Evolutionary conservation across 2,329 filamentous ascomycete species (phyloP).

Genomic region (Neospermospora avenae): DNA sequence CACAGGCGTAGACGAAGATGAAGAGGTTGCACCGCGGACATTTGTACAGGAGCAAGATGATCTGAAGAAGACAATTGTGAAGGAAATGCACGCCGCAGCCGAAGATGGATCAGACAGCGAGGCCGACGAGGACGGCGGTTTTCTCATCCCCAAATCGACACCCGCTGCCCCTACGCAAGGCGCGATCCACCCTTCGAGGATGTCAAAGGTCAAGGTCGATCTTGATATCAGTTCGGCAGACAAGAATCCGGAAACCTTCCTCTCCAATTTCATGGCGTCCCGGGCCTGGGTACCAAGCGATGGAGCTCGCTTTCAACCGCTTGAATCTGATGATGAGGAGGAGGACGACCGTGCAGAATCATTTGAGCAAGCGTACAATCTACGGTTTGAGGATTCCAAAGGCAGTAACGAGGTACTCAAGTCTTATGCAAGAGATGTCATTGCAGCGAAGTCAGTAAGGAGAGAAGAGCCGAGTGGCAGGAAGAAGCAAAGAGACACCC

Average conservation of each 20-base stretch:
- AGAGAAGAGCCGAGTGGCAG: conserved; percentile 76
- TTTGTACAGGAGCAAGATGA: conserved; percentile 88
- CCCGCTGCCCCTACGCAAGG: conserved; percentile 40
- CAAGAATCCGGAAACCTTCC: conserved; percentile 83
- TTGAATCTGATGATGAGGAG: conserved; percentile 84
- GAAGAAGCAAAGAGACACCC: conserved; percentile 74
- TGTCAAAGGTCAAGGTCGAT: conserved; percentile 50
- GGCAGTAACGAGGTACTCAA: conserved; percentile 84
- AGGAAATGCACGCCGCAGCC: conserved; percentile 70
- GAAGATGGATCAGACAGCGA: conserved; percentile 46
- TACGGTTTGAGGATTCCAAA: conserved; percentile 89
- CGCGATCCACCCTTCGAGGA: conserved; percentile 53
- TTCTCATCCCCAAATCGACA: conserved; percentile 69
- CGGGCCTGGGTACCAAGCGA: conserved; percentile 80
- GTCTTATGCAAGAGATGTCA: conserved; percentile 85
- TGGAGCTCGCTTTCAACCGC: conserved; percentile 67
- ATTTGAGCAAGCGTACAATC: conserved; percentile 91
- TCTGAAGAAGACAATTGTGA: conserved; percentile 72
- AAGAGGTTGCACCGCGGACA: conserved; percentile 56
- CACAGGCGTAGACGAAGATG: conserved; percentile 56
- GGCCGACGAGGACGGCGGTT: conserved; percentile 55
- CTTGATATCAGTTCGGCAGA: conserved; percentile 73
- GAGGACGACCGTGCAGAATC: conserved; percentile 73
- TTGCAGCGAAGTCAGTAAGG: conserved; percentile 77
- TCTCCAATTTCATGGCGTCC: conserved; percentile 94